phyloP scores from a whole-genome alignment of 441 rosid species.

The Populus hybrid region DNA sequence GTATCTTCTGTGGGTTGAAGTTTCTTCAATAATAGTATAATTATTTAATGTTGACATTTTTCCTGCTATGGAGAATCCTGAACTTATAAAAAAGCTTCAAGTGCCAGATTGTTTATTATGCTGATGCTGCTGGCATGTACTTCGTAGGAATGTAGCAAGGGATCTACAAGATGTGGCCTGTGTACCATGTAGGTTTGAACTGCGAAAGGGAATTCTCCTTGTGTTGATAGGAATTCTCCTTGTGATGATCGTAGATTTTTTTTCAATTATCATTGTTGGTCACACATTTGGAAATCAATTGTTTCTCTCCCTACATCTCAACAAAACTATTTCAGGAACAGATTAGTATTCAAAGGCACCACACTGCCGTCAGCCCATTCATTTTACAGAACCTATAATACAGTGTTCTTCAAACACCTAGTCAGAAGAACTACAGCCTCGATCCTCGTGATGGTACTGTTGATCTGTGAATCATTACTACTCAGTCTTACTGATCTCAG shows the following conservation, averaged over 20 bases:
- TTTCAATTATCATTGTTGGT: not conserved
- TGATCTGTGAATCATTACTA: not conserved
- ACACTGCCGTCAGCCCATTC: not conserved
- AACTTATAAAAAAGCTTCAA: not conserved
- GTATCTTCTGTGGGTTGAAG: not conserved
- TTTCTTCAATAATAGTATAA: not conserved
- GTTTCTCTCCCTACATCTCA: not conserved
- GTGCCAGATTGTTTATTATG: not conserved
- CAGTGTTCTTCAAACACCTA: not conserved
- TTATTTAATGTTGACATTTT: not conserved
- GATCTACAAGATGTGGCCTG: not conserved
- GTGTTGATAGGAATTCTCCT: not conserved
- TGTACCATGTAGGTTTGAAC: not conserved
- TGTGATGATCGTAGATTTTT: not conserved
- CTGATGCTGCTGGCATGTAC: not conserved
- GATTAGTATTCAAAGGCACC: not conserved
- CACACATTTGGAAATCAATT: not conserved
- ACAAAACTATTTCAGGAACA: not conserved
- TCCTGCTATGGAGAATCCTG: not conserved
- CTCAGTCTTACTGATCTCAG: not conserved
- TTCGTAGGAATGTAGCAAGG: not conserved
- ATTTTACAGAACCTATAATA: not conserved
- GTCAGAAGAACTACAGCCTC: not conserved
- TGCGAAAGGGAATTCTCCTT: not conserved
- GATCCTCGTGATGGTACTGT: not conserved